Base-by-base conservation (phyloP, 805 yeast species). In the Lipomyces spencermartinsiae region DNA sequence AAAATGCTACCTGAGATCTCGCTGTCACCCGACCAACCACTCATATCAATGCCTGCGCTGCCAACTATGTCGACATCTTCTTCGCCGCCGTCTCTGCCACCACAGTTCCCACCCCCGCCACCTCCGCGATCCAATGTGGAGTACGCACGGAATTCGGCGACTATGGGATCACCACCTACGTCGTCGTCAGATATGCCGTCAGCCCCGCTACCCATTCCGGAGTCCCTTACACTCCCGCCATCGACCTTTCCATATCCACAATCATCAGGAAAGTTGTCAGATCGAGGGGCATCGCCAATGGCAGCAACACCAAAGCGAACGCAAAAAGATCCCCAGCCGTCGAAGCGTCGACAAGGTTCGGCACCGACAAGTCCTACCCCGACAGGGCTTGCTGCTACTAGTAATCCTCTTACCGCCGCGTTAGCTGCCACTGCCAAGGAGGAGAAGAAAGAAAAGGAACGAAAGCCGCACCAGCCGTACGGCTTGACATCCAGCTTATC, bases 161-260 rank as follows among this genome's bases (percentile, higher is more conserved):
- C 49, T 8, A 16, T 16, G 16, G 49, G 49, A 43, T 43, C 63
- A 14, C 56, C 63, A 22, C 34, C 56, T 25, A 34, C 61, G 22
- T 8, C 63, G 46, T 14, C 57, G 34, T 31, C 60, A 6, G 10
- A 29, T n/a, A 10, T 35, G 43, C 8, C 53, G 14, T 34, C 66
- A 9, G 37, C 58, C 2, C 49, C 33, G 22, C 8, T 49, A 5
- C 19, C 39, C 43, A 51, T 60, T n/a, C 10, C 61, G 14, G 62
- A 59, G 56, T 63, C 65, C 33, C 39, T 56, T 6, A 57, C 71
- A 12, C 62, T 69, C 5, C 72, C 72, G 12, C 72, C 71, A 9
- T 69, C 72, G 16, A 69, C 71, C 12, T 69, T 69, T 37, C 72
- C 72, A 12, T 69, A 57, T 29, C 29, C 57, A 33, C 59, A 56